Evolutionary conservation across 352 stramenopile species (phyloP).

Genomic region (Globisporangium sylvaticum): DNA sequence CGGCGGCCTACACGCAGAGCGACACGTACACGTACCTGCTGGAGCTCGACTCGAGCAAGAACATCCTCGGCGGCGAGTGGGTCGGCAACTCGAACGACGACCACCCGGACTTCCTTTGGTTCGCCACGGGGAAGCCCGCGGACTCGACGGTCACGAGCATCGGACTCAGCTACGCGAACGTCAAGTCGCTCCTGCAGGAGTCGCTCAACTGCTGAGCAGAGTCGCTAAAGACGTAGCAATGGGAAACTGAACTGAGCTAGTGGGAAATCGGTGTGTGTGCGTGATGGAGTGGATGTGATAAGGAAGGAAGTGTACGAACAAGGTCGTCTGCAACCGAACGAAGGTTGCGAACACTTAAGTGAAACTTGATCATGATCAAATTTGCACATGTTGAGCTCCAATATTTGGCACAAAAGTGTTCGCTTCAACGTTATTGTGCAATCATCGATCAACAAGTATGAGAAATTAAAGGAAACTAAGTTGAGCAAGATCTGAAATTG

Average conservation of each 20-base stretch:
- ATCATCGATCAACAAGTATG: no score
- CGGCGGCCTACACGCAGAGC: conserved; percentile 6
- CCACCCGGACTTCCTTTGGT: conserved; percentile 18
- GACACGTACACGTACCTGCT: conserved; percentile 17
- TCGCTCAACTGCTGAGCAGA: conserved; percentile 16
- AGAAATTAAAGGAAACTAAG: no score
- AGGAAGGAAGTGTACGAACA: no score
- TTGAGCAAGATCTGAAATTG: no score
- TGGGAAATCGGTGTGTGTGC: no score
- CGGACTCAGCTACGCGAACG: conserved; percentile 14
- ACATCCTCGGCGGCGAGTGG: conserved; percentile 21
- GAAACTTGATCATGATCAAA: no score
- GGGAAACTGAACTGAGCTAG: neutral
- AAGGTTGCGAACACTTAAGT: no score
- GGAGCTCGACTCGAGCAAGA: conserved; percentile 15
- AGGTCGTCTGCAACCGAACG: no score
- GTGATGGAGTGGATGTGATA: no score
- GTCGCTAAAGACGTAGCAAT: no score
- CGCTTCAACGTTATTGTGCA: neutral
- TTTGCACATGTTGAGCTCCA: no score
- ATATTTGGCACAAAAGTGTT: neutral
- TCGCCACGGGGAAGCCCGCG: conserved; percentile 5
- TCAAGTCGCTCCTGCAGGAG: conserved; percentile 4
- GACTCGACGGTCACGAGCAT: conserved; percentile 10
- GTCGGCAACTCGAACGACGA: conserved; percentile 10